Evolutionary conservation across 2,329 filamentous ascomycete genomes (phyloP).

Genomic region (Penicillium concentricum): DNA sequence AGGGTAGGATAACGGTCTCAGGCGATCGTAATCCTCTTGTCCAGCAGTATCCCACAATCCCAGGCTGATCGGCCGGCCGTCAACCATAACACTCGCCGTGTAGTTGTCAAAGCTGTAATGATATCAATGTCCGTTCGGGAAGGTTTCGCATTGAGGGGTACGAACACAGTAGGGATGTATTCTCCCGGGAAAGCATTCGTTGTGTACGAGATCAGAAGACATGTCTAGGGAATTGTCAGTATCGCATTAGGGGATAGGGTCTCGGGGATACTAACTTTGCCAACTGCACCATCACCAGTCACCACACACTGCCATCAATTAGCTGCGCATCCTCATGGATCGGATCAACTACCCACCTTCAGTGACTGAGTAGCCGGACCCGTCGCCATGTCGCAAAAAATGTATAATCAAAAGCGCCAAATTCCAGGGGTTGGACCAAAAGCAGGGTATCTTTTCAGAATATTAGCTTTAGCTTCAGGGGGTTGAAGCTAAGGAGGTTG

Average conservation of each 20-base stretch:
- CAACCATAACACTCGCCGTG: conserved; percentile 97
- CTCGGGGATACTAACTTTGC: conserved; percentile 68
- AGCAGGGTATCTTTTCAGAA: background rate
- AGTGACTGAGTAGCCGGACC: conserved; percentile 83
- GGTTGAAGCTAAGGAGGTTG: conserved; percentile 12
- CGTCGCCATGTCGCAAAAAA: conserved; percentile 61
- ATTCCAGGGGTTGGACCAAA: background rate
- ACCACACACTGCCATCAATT: conserved; percentile 78
- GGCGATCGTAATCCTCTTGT: conserved; percentile 96
- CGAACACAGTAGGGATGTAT: conserved; percentile 90
- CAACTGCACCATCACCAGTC: conserved; percentile 97
- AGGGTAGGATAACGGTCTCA: conserved; percentile 92
- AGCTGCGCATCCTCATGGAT: conserved; percentile 28
- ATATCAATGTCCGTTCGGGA: conserved; percentile 18
- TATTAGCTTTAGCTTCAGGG: conserved; percentile 19
- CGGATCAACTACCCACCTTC: conserved; percentile 63
- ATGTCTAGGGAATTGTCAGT: conserved; percentile 64
- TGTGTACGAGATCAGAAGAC: conserved; percentile 97
- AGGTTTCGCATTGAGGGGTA: conserved; percentile 19
- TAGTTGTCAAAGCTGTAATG: conserved; percentile 88
- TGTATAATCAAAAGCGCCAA: background rate
- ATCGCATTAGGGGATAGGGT: background rate
- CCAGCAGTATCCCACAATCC: conserved; percentile 98
- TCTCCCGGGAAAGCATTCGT: conserved; percentile 99
- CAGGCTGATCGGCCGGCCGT: conserved; percentile 94